phyloP scores from a whole-genome alignment of 208 protist genomes.

The Tritrichomonas musculus region DNA sequence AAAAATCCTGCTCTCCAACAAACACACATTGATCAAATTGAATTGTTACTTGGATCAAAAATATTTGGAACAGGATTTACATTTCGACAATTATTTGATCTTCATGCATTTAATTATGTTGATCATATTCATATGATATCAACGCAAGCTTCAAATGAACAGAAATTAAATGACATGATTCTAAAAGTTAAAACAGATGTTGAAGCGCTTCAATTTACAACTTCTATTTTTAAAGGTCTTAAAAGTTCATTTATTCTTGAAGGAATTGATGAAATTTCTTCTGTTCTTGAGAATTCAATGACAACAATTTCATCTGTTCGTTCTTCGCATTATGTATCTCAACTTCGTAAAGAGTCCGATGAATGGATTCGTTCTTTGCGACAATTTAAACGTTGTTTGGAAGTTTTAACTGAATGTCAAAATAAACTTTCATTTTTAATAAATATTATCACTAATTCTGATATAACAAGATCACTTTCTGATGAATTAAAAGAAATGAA shows the following conservation, averaged over 20 bases:
- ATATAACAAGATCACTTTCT: background rate
- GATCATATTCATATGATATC: background rate
- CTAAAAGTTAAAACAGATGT: background rate
- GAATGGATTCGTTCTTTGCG: slow-evolving; percentile 50
- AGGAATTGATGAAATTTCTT: background rate
- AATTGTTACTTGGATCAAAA: background rate
- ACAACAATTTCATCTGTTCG: background rate
- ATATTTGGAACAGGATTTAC: background rate
- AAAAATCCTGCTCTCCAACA: background rate
- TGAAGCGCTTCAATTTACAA: background rate
- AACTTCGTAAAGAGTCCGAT: slow-evolving; percentile 42
- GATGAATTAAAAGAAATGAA: background rate
- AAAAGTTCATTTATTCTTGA: background rate
- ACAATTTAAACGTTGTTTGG: slow-evolving; percentile 39
- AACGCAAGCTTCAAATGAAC: background rate
- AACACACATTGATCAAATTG: background rate
- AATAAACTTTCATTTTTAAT: background rate
- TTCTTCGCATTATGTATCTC: background rate
- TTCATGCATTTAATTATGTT: slow-evolving; percentile 9
- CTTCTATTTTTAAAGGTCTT: background rate
- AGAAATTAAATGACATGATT: background rate
- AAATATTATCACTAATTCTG: background rate
- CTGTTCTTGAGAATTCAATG: background rate
- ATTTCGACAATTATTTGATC: background rate
- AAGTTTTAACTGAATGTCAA: background rate